Evolutionary conservation across 352 stramenopile genomes (phyloP).

Genomic region (Thraustotheca clavata): DNA sequence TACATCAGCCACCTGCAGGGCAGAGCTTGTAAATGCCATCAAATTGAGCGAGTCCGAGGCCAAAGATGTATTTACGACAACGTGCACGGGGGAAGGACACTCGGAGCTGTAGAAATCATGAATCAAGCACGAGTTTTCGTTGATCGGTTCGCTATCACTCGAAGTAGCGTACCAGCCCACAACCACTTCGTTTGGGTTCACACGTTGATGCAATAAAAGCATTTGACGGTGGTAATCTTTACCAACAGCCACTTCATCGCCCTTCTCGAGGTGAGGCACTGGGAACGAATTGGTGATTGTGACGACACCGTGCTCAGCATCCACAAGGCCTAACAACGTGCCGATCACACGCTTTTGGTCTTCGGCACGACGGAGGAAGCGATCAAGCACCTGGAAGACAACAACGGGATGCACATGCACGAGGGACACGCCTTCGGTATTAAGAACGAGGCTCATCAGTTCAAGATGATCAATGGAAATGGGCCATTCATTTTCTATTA

Average conservation of each 20-base stretch:
- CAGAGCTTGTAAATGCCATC: slow-evolving; percentile 86
- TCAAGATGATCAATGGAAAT: slow-evolving; percentile 1
- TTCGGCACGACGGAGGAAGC: slow-evolving; percentile 90
- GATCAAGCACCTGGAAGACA: slow-evolving; percentile 95
- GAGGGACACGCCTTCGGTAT: slow-evolving; percentile 70
- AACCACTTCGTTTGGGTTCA: slow-evolving; percentile 92
- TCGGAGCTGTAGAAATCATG: slow-evolving; percentile 97
- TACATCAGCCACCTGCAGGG: slow-evolving; percentile 84
- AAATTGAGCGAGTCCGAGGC: slow-evolving; percentile 73
- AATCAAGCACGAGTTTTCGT: slow-evolving; percentile 95
- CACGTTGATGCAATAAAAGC: slow-evolving; percentile 91
- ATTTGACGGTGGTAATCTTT: slow-evolving; percentile 98
- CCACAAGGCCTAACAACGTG: slow-evolving; percentile 89
- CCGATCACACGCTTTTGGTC: slow-evolving; percentile 94
- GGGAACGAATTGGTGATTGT: slow-evolving; percentile 96
- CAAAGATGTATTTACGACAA: slow-evolving; percentile 93
- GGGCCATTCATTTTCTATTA: slow-evolving; percentile 4
- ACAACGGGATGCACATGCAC: slow-evolving; percentile 93
- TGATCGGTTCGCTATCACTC: slow-evolving; percentile 53
- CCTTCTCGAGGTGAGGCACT: slow-evolving; percentile 94
- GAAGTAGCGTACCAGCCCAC: slow-evolving; percentile 95
- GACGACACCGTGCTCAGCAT: slow-evolving; percentile 59
- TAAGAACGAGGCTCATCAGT: slow-evolving; percentile 41
- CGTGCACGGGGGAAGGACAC: slow-evolving; percentile 88
- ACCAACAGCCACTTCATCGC: slow-evolving; percentile 94